These are phyloP conservation scores for Pseudodiploospora longispora DNA, from an alignment of 2,329 filamentous ascomycete genomes.

Conservation along the genomic window DNA sequence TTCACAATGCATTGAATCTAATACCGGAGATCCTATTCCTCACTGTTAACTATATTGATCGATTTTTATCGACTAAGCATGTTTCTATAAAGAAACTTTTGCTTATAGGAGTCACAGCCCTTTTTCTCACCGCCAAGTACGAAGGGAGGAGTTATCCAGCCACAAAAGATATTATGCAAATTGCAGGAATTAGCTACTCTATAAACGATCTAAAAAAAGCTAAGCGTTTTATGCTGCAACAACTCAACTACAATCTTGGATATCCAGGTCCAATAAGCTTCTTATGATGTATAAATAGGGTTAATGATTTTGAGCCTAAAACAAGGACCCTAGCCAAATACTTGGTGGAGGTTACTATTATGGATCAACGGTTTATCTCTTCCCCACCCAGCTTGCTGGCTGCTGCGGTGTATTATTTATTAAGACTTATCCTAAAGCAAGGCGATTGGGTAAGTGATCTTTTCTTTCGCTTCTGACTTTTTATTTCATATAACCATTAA, in stretches of 20 bases:
- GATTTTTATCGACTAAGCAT: slow-evolving; percentile 89
- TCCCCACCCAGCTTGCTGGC: slow-evolving; percentile 84
- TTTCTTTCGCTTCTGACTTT: slow-evolving; percentile 10
- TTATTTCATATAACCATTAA: background rate
- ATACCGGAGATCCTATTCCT: slow-evolving; percentile 93
- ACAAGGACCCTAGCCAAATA: slow-evolving; percentile 95
- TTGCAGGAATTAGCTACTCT: slow-evolving; percentile 90
- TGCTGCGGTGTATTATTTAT: slow-evolving; percentile 85
- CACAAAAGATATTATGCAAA: slow-evolving; percentile 91
- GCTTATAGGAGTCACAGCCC: slow-evolving; percentile 88
- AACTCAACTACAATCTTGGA: slow-evolving; percentile 90
- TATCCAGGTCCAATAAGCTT: slow-evolving; percentile 99
- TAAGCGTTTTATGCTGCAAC: slow-evolving; percentile 95
- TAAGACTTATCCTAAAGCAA: slow-evolving; percentile 81
- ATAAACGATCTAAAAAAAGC: slow-evolving; percentile 92
- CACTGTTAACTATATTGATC: slow-evolving; percentile 93
- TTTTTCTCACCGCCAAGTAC: slow-evolving; percentile 95
- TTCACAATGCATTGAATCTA: slow-evolving; percentile 83
- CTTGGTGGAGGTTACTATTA: slow-evolving; percentile 91
- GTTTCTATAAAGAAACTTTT: slow-evolving; percentile 93
- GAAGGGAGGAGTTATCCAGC: slow-evolving; percentile 98
- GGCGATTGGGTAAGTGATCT: slow-evolving; percentile 75
- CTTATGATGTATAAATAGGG: slow-evolving; percentile 91
- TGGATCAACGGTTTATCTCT: slow-evolving; percentile 95
- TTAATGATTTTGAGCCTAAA: slow-evolving; percentile 93